Evolutionary conservation across 2,329 filamentous ascomycete genomes (phyloP).

Genomic region (Xylaria multiplex): DNA sequence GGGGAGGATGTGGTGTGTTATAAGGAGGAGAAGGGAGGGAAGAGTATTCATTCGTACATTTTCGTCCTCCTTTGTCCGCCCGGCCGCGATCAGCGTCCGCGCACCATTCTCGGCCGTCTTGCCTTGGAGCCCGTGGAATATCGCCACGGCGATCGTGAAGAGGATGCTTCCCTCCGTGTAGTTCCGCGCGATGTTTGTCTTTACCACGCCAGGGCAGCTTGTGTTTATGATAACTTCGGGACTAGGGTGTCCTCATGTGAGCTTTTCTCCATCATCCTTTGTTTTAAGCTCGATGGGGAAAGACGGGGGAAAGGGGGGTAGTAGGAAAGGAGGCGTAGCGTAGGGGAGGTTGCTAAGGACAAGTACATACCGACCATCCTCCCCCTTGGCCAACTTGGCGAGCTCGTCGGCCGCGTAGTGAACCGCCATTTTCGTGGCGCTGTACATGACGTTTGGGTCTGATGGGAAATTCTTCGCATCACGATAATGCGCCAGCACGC

Average conservation of each 20-base stretch:
- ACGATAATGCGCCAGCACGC: constrained; percentile 44
- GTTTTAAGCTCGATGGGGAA: no score
- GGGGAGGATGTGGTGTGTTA: neutral
- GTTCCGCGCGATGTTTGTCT: constrained; percentile 38
- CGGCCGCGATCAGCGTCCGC: constrained; percentile 41
- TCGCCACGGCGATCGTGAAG: constrained; percentile 19
- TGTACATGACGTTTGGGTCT: constrained; percentile 40
- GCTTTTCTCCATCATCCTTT: neutral
- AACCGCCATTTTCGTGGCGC: constrained; percentile 43
- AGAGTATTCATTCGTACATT: constrained; percentile 36
- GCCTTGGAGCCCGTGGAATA: constrained; percentile 37
- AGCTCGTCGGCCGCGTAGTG: constrained; percentile 42
- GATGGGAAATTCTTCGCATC: constrained; percentile 43
- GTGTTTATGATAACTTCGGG: constrained; percentile 47
- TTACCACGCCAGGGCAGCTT: constrained; percentile 44
- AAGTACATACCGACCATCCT: constrained; percentile 37
- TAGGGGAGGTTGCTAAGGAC: neutral
- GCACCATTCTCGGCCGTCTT: constrained; percentile 45
- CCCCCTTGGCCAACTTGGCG: constrained; percentile 37
- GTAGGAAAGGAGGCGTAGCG: neutral
- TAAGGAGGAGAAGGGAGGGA: neutral
- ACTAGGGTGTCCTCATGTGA: constrained; percentile 24
- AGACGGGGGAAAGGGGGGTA: no score
- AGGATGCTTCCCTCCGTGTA: constrained; percentile 25
- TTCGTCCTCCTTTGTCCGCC: constrained; percentile 39